Conservation (phyloP, 495 filamentous ascomycete species). For the Xylaria longipes region DNA sequence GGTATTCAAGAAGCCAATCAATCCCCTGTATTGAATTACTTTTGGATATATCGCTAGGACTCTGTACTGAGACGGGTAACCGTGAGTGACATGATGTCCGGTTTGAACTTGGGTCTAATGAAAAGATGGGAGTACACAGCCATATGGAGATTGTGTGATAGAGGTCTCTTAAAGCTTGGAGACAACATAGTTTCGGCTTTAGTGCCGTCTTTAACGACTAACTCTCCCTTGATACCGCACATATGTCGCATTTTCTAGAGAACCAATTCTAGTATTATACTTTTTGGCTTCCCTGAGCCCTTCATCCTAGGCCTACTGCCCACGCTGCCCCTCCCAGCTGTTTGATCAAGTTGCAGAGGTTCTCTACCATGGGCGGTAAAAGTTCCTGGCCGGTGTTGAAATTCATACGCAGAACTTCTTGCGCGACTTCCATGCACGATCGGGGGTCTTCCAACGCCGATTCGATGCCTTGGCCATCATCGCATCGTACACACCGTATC, state of each 20-base stretch:
- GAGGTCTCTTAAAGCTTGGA: not conserved
- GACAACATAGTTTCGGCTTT: not conserved
- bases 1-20: not conserved
- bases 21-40: not conserved
- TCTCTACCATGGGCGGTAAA: constrained; percentile 58
- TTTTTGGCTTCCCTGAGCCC: not conserved
- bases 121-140: not conserved
- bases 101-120: not conserved
- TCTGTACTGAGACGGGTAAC: not conserved
- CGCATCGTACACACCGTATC: constrained; percentile 41
- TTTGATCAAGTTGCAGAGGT: constrained; percentile 61
- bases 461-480: constrained; percentile 21
- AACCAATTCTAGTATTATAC: not conserved
- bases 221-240: not conserved
- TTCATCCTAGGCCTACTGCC: constrained; percentile 37
- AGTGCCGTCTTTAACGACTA: not conserved
- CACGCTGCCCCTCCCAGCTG: constrained; percentile 54
- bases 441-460: constrained; percentile 50
- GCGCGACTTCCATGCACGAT: constrained; percentile 53
- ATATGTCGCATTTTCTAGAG: not conserved
- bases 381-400: constrained; percentile 42
- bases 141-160: not conserved
- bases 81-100: not conserved
- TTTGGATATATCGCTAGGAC: not conserved
- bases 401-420: constrained; percentile 55